Evolutionary conservation across 1,284 basidiomycete genomes (phyloP).

Genomic region (Cutaneotrichosporon curvatum): DNA sequence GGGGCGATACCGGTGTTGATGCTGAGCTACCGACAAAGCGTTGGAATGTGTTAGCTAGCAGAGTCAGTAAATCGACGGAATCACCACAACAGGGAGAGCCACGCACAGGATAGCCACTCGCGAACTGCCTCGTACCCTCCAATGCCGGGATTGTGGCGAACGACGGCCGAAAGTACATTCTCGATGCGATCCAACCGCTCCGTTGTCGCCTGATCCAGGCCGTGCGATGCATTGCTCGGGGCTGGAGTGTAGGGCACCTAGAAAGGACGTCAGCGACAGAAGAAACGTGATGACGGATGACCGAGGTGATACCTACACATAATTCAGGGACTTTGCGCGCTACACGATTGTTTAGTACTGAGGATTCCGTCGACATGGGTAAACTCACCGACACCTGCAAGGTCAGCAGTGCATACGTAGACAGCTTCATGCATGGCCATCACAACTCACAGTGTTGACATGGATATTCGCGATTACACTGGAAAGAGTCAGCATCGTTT

Average conservation of each 20-base stretch:
- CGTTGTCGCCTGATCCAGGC: constrained; percentile 31
- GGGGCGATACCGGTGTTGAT: constrained; percentile 23
- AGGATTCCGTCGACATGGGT: background rate
- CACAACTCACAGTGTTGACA: constrained; percentile 44
- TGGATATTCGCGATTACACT: constrained; percentile 47
- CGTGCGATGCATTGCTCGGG: constrained; percentile 18
- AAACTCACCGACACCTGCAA: constrained; percentile 12
- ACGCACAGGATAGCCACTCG: constrained; percentile 37
- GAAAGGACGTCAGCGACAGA: constrained; percentile 1
- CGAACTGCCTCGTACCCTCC: constrained; percentile 35
- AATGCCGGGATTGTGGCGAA: constrained; percentile 36
- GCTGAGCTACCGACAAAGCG: constrained; percentile 21
- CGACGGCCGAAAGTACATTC: constrained; percentile 34
- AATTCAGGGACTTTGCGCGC: constrained; percentile 46
- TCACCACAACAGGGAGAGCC: too few relatives aligned
- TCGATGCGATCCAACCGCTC: constrained; percentile 38
- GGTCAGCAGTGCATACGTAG: background rate
- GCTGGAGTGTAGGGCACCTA: constrained; percentile 44
- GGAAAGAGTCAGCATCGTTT: background rate
- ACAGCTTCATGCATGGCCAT: background rate
- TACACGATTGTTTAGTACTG: constrained; percentile 4
- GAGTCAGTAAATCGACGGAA: background rate
- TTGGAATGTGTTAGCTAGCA: constrained; percentile 22
- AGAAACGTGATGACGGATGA: background rate
- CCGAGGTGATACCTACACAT: constrained; percentile 31